Base-by-base conservation (phyloP, 371 early-diverging fungal genomes). In the Saksenaea vasiformis region DNA sequence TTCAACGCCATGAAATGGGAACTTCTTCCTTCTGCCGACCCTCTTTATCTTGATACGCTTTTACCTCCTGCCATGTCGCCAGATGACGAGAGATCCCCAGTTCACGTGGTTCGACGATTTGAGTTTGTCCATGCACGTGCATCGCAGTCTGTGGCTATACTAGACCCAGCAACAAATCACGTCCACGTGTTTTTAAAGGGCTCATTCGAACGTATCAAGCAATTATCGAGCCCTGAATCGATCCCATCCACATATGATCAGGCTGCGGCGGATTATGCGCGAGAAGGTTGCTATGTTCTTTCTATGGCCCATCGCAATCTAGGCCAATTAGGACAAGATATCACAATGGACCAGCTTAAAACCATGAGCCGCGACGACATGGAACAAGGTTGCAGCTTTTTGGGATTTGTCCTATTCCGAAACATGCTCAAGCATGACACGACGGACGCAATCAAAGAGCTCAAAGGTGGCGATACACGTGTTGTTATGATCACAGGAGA, bases 401-500 rank as follows among this genome's bases (percentile, higher is more conserved):
- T 85, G 19, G 92, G 93, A 5, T 85, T 96, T 47, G 69, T 96
- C n/a, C 79, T 96, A 56, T 95, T 98, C 77, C 86, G 91, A 19
- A 96, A 97, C 74, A 90, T 88, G 83, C 83, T 96, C 38, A 98
- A 98, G 74, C 79, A 70, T 8, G 94, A 93, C 61, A 91, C 95
- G 1, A 67, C 69, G 11, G 81, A 79, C 4, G 93, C 92, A 0
- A 88, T 98, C 60, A 71, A 76, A 10, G 86, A 89, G 64, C 85
- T 98, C 39, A 89, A 90, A 62, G 73, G 67, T 2, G 95, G 94
- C 27, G 89, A 86, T 55, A 87, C 90, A 17, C 86, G 93, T 38
- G 74, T 78, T 17, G 88, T 94, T 4, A 98, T 98, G 93, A 91
- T 94, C 62, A 96, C 98, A 2, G 98, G 98, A 51, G 98, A 97